These are phyloP conservation scores for Trichomonascaceae sp. DNA, from an alignment of 1,139 yeast species.

Conservation along the genomic window DNA sequence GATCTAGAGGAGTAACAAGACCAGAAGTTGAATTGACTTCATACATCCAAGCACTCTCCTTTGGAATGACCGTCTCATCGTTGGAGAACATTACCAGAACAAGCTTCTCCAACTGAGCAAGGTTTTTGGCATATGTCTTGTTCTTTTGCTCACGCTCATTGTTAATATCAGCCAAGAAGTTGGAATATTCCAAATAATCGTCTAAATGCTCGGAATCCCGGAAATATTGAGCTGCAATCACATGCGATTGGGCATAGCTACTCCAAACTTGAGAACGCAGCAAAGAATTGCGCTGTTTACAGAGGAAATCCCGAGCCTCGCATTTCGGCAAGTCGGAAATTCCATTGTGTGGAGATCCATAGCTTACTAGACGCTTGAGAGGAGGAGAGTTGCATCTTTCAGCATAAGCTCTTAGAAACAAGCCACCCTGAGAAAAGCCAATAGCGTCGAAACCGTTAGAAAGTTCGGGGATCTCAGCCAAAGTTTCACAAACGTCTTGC, in stretches of 20 bases:
- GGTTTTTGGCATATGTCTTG: constrained; percentile 38
- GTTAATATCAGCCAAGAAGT: constrained; percentile 58
- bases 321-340: constrained; percentile 66
- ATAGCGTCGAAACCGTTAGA: constrained; percentile 60
- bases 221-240: constrained; percentile 73
- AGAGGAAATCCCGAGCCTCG: constrained; percentile 51
- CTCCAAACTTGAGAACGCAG: constrained; percentile 60
- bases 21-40: constrained; percentile 48
- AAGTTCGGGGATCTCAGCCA: constrained; percentile 40
- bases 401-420: constrained; percentile 59
- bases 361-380: constrained; percentile 55
- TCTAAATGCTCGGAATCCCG: constrained; percentile 44
- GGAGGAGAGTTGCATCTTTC: constrained; percentile 49
- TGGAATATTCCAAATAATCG: constrained; percentile 45
- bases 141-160: constrained; percentile 45
- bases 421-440: constrained; percentile 82
- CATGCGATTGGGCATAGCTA: constrained; percentile 47
- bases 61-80: constrained; percentile 68
- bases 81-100: constrained; percentile 55
- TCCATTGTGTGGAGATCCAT: constrained; percentile 82
- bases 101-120: constrained; percentile 43
- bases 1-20: constrained; percentile 40
- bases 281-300: constrained; percentile 49
- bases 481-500: constrained; percentile 39
- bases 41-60: constrained; percentile 59